phyloP scores from a whole-genome alignment of 106 monocot species.

The Hemerocallis citrina region DNA sequence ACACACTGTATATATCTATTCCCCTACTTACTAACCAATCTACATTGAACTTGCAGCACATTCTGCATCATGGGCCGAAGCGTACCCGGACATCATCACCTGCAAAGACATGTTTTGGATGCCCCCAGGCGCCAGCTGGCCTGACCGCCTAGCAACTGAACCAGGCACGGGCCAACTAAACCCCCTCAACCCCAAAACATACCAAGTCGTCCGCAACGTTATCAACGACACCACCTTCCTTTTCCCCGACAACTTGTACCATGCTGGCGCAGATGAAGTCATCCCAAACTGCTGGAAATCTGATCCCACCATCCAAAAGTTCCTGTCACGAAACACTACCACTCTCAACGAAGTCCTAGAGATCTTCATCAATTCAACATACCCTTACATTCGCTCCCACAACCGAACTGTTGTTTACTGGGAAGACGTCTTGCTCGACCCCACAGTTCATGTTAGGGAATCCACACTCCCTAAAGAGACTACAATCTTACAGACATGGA shows the following conservation, averaged over 20 bases:
- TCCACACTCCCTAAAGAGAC: constrained; percentile 44
- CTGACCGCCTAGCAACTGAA: constrained; percentile 26
- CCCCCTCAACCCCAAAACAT: constrained; percentile 48
- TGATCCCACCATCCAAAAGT: constrained; percentile 31
- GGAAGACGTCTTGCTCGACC: constrained; percentile 76
- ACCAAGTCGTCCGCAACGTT: constrained; percentile 32
- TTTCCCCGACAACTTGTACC: constrained; percentile 48
- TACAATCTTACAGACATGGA: constrained; percentile 89
- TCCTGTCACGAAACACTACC: constrained; percentile 34
- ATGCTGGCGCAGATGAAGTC: constrained; percentile 51
- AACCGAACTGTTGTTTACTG: constrained; percentile 86
- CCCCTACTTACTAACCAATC: neutral
- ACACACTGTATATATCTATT: no score
- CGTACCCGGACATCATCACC: constrained; percentile 51
- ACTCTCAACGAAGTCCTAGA: constrained; percentile 55
- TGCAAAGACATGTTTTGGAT: constrained; percentile 50
- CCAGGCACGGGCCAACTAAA: constrained; percentile 65
- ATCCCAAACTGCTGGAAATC: constrained; percentile 38
- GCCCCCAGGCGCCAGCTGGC: constrained; percentile 16
- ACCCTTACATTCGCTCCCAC: constrained; percentile 24
- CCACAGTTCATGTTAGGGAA: constrained; percentile 25
- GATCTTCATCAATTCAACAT: constrained; percentile 54
- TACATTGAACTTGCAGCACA: constrained; percentile 29
- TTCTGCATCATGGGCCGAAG: constrained; percentile 48
- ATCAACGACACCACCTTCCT: constrained; percentile 32